Percentiles rank a stretch among this genome's conserved stretches.
Conservation (phyloP, 169 alveolate genomes). For the Plasmodium malariae region DNA sequence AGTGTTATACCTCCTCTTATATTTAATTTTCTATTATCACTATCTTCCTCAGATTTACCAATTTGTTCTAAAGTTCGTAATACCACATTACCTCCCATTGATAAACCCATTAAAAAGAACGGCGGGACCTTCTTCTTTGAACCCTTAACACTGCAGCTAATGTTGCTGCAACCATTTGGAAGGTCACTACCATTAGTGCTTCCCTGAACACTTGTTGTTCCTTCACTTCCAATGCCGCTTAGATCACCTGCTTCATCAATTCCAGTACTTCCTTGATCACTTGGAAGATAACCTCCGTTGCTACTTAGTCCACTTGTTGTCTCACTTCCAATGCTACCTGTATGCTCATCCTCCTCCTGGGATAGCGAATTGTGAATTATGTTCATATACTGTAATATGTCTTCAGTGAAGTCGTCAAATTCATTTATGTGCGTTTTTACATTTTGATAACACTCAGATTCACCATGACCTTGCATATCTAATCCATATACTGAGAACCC, state of each 20-base stretch:
- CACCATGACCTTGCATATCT: constrained; percentile 31
- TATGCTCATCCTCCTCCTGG: neutral
- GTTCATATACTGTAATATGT: constrained; percentile 10
- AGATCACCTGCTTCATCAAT: too few relatives aligned
- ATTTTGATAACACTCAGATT: constrained; percentile 3
- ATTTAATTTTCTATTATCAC: neutral
- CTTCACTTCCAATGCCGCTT: neutral
- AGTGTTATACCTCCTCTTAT: neutral
- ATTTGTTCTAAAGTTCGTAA: neutral
- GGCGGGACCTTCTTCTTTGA: constrained; percentile 1
- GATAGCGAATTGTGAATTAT: constrained; percentile 4
- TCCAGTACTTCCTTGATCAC: too few relatives aligned
- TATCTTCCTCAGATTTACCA: neutral
- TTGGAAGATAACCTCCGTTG: too few relatives aligned
- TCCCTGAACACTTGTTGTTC: neutral
- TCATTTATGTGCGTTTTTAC: constrained; percentile 13
- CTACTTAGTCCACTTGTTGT: too few relatives aligned
- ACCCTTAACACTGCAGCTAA: neutral
- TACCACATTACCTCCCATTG: neutral
- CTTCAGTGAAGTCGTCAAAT: constrained; percentile 8
- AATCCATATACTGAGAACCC: constrained; percentile 28
- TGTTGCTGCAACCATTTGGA: neutral
- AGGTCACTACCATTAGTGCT: neutral
- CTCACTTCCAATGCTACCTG: too few relatives aligned
- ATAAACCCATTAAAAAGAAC: neutral